Evolutionary conservation across 1,284 basidiomycete genomes (phyloP).

Genomic region (Microbotryomycetes sp.): DNA sequence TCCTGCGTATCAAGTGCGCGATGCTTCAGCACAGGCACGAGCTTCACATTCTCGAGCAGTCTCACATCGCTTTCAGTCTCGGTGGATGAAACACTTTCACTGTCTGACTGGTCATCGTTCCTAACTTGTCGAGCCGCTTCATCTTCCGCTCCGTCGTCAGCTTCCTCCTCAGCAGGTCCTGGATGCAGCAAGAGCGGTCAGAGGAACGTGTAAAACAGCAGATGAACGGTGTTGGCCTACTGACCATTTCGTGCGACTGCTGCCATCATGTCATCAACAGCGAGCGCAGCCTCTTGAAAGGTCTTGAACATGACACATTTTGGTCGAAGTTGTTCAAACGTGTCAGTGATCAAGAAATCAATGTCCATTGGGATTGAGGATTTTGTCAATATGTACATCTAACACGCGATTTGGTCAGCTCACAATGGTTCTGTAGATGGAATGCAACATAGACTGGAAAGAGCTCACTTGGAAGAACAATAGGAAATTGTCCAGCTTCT

Average conservation of each 20-base stretch:
- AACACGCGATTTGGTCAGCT: conserved; percentile 1
- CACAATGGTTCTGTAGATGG: neutral
- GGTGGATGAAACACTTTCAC: conserved; percentile 49
- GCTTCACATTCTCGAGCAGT: neutral
- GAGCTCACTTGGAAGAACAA: conserved; percentile 77
- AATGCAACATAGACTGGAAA: neutral
- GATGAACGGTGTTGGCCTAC: too few relatives aligned
- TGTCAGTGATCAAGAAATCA: conserved; percentile 92
- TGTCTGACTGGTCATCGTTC: conserved; percentile 53
- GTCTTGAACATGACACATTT: conserved; percentile 62
- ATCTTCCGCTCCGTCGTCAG: conserved; percentile 3
- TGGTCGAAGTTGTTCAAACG: conserved; percentile 81
- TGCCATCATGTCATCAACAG: conserved; percentile 82
- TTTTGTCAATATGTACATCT: conserved; percentile 88
- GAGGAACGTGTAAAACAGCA: neutral
- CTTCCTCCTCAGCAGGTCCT: conserved; percentile 21
- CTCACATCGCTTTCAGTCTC: conserved; percentile 25
- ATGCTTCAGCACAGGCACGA: neutral
- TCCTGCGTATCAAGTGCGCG: conserved; percentile 39
- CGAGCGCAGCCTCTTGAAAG: conserved; percentile 73
- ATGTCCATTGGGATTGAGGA: conserved; percentile 86
- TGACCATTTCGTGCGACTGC: conserved; percentile 51
- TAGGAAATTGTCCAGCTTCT: conserved; percentile 86
- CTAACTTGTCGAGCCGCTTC: conserved; percentile 38
- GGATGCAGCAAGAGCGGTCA: too few relatives aligned